Percentiles rank a stretch among this genome's conserved stretches.
Evolutionary conservation across 371 early-diverging fungal species (phyloP).

Genomic region (Basidiobolus meristosporus): DNA sequence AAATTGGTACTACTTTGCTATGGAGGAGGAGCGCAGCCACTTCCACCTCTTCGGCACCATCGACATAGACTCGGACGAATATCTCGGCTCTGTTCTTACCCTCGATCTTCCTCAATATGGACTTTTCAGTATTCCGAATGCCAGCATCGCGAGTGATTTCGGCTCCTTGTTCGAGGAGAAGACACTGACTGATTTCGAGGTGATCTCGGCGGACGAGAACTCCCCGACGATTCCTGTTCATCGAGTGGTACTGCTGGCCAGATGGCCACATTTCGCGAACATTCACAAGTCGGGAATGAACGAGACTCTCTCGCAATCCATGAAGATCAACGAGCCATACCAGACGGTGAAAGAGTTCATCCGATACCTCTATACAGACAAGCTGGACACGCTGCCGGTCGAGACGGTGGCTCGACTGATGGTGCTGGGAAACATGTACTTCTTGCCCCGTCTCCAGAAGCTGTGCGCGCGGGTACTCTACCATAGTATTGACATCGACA

Average conservation of each 20-base stretch:
- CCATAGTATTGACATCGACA: constrained; percentile 23
- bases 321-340: constrained; percentile 27
- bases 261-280: constrained; percentile 44
- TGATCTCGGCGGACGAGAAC: not conserved
- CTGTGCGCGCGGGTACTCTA: constrained; percentile 26
- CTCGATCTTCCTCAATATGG: constrained; percentile 42
- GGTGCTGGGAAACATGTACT: constrained; percentile 38
- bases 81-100: constrained; percentile 24
- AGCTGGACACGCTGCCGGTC: constrained; percentile 14
- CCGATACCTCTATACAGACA: constrained; percentile 35
- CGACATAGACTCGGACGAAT: constrained; percentile 34
- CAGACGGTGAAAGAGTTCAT: constrained; percentile 26
- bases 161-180: not conserved
- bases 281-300: constrained; percentile 25
- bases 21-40: constrained; percentile 25
- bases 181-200: not conserved
- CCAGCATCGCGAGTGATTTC: constrained; percentile 21
- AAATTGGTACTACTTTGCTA: constrained; percentile 43
- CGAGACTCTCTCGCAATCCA: constrained; percentile 17
- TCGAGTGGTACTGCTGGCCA: constrained; percentile 22
- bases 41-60: constrained; percentile 38
- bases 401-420: constrained; percentile 31
- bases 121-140: constrained; percentile 22
- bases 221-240: constrained; percentile 16
- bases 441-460: constrained; percentile 26